phyloP scores from a whole-genome alignment of 108 stramenopile species.

The Cafeteria roenbergensis region DNA sequence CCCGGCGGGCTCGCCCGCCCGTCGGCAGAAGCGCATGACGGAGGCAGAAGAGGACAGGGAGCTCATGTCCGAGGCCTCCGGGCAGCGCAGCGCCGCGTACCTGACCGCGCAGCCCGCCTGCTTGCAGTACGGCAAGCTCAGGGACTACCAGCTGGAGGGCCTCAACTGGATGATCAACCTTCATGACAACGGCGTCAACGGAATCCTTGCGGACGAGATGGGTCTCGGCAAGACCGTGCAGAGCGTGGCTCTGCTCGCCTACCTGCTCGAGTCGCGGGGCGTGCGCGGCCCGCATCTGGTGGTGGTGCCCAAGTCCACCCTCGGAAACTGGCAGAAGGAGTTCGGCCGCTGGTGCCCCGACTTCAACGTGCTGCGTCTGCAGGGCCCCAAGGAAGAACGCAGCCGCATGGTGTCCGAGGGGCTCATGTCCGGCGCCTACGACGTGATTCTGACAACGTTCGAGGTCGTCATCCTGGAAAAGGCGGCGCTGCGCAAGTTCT shows the following conservation, averaged over 20 bases:
- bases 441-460: slow-evolving; percentile 87
- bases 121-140: slow-evolving; percentile 74
- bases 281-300: slow-evolving; percentile 48
- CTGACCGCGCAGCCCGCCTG: slow-evolving; percentile 72
- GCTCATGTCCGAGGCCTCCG: slow-evolving; percentile 65
- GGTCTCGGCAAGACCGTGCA: slow-evolving; percentile 81
- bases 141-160: slow-evolving; percentile 92
- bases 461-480: slow-evolving; percentile 70
- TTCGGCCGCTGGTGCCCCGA: slow-evolving; percentile 79
- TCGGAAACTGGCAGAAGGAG: slow-evolving; percentile 93
- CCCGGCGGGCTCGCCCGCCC: slow-evolving; percentile 40
- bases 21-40: slow-evolving; percentile 52
- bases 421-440: slow-evolving; percentile 60
- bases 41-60: slow-evolving; percentile 91
- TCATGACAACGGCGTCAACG: slow-evolving; percentile 94
- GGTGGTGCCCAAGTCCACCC: slow-evolving; percentile 84
- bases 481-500: slow-evolving; percentile 56
- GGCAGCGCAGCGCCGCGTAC: slow-evolving; percentile 59
- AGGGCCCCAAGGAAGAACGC: slow-evolving; percentile 82
- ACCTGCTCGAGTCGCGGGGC: slow-evolving; percentile 58
- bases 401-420: slow-evolving; percentile 41
- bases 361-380: slow-evolving; percentile 68
- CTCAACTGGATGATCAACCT: slow-evolving; percentile 97
- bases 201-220: slow-evolving; percentile 97
- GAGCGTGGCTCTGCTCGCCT: slow-evolving; percentile 79